A percentile compares a stretch with the other conserved stretches of the same genome.
Evolutionary conservation across 1,284 basidiomycete species (phyloP).

Genomic region (Irpex sp.): DNA sequence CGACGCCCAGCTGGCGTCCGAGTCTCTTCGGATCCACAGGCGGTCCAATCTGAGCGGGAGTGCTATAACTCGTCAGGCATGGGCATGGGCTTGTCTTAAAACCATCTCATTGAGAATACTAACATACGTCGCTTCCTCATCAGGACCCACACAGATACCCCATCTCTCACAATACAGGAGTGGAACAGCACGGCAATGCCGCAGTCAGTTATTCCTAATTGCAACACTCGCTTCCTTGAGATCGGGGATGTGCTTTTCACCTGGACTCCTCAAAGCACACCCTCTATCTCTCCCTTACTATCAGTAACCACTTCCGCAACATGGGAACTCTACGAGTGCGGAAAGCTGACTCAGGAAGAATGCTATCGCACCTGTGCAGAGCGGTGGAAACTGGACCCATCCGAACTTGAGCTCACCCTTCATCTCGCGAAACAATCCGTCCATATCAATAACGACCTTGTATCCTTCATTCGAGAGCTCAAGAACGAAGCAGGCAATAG

Average conservation of each 20-base stretch:
- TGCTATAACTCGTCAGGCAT: too few relatives aligned
- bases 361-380: constrained; percentile 37
- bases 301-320: constrained; percentile 42
- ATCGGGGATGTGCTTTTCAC: constrained; percentile 56
- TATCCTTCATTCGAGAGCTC: constrained; percentile 40
- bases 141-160: not conserved
- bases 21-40: too few relatives aligned
- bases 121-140: too few relatives aligned
- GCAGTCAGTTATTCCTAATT: not conserved
- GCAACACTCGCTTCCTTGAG: constrained; percentile 42
- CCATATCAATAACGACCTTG: constrained; percentile 34
- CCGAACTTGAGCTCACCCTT: constrained; percentile 38
- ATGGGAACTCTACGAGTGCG: constrained; percentile 56
- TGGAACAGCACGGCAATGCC: not conserved
- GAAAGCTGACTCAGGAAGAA: constrained; percentile 36
- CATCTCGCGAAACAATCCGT: constrained; percentile 39
- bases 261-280: constrained; percentile 48
- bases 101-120: too few relatives aligned
- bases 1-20: too few relatives aligned
- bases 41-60: too few relatives aligned
- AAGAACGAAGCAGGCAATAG: constrained; percentile 30
- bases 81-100: too few relatives aligned
- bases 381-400: constrained; percentile 33
- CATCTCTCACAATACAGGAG: not conserved
- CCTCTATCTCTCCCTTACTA: constrained; percentile 42